Conservation (phyloP, 352 stramenopile species). For the Globisporangium middletonii region DNA sequence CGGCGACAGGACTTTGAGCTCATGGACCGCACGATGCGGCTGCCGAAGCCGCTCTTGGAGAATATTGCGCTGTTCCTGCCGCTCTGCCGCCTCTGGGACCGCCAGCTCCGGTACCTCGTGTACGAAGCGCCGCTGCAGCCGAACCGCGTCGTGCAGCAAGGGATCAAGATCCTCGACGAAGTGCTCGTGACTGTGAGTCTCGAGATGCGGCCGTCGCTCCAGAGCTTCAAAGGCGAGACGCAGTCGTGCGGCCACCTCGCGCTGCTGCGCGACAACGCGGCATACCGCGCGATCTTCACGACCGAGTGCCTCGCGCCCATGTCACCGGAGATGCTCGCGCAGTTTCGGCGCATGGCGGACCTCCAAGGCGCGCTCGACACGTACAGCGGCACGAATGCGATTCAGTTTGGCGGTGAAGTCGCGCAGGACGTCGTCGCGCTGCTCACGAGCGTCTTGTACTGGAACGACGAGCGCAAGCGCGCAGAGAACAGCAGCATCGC, state of each 20-base stretch:
- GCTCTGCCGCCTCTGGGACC: slow-evolving; percentile 71
- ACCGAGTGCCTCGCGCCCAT: slow-evolving; percentile 44
- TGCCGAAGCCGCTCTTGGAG: slow-evolving; percentile 75
- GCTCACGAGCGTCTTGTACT: slow-evolving; percentile 61
- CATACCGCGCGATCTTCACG: slow-evolving; percentile 60
- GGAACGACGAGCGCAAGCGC: slow-evolving; percentile 54
- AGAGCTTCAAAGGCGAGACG: slow-evolving; percentile 35
- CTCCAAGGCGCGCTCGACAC: slow-evolving; percentile 66
- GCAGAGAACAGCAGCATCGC: slow-evolving; percentile 18
- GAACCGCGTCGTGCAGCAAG: slow-evolving; percentile 75
- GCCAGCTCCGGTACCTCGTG: slow-evolving; percentile 70
- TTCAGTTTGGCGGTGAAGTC: slow-evolving; percentile 76
- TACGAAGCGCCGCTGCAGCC: slow-evolving; percentile 68
- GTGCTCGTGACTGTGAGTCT: slow-evolving; percentile 71
- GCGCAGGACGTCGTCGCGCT: slow-evolving; percentile 72
- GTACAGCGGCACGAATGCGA: slow-evolving; percentile 52
- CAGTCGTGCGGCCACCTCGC: slow-evolving; percentile 60
- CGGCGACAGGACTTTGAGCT: slow-evolving; percentile 41
- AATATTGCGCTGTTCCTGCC: slow-evolving; percentile 76
- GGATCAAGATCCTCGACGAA: slow-evolving; percentile 77
- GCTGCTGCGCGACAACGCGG: slow-evolving; percentile 56
- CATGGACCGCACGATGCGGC: slow-evolving; percentile 59
- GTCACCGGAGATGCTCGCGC: slow-evolving; percentile 41
- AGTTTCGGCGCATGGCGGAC: slow-evolving; percentile 70
- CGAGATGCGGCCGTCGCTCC: slow-evolving; percentile 50